Evolutionary conservation across 192 early-diverging fungal species (phyloP).

Genomic region (Backusella luteola): DNA sequence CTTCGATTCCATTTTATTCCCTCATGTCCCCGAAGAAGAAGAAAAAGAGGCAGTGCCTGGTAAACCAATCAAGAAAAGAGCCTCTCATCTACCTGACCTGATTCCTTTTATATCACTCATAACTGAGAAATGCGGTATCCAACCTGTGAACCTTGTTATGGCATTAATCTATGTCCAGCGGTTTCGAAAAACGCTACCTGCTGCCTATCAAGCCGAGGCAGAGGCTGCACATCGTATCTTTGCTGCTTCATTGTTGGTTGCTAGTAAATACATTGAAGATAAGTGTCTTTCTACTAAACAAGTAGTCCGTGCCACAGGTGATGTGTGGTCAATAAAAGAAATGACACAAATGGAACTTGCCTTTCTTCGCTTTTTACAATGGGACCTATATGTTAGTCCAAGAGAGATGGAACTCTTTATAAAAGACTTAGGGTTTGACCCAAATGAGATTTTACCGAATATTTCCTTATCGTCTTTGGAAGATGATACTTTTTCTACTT

Average conservation of each 20-base stretch:
- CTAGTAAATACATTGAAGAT: conserved; percentile 41
- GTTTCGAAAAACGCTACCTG: conserved; percentile 33
- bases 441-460: conserved; percentile 4
- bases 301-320: conserved; percentile 36
- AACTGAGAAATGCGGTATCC: conserved; percentile 36
- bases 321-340: conserved; percentile 42
- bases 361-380: conserved; percentile 34
- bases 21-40: conserved; percentile 3
- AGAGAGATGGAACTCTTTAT: conserved; percentile 31
- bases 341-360: conserved; percentile 40
- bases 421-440: conserved; percentile 28
- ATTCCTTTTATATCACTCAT: conserved; percentile 37
- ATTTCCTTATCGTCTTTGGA: background rate
- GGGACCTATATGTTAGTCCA: conserved; percentile 29
- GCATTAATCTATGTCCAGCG: conserved; percentile 41
- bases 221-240: conserved; percentile 42
- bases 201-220: conserved; percentile 35
- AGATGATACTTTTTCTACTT: conserved; percentile 11
- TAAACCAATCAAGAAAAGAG: conserved; percentile 14
- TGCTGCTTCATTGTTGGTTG: conserved; percentile 36
- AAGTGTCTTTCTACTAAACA: conserved; percentile 32
- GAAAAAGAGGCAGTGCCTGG: background rate
- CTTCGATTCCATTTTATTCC: conserved; percentile 39
- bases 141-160: conserved; percentile 32
- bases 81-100: conserved; percentile 29